A percentile compares a stretch with the other conserved stretches of the same genome.
phyloP scores from a whole-genome alignment of 192 early-diverging fungal species.

The Backusella morwellensis region DNA sequence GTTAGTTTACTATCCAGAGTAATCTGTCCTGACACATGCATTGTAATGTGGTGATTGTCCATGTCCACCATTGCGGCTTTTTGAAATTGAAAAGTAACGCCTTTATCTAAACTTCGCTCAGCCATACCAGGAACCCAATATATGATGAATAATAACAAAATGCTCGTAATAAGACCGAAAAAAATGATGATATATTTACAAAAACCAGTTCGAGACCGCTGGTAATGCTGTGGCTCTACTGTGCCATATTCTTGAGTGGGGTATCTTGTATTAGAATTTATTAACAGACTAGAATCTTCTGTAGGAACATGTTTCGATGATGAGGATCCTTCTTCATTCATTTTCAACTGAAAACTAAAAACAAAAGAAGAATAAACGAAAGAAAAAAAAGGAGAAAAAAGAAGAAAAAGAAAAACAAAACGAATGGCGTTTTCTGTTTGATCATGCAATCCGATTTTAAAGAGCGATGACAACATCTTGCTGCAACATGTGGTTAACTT shows the following conservation, averaged over 20 bases:
- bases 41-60: constrained; percentile 2
- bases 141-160: neutral
- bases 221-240: neutral
- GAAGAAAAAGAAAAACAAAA: neutral
- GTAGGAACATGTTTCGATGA: neutral
- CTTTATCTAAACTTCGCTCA: constrained; percentile 7
- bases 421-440: neutral
- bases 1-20: neutral
- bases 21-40: constrained; percentile 21
- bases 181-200: neutral
- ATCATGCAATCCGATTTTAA: neutral
- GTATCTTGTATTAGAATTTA: neutral
- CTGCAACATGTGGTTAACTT: neutral
- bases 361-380: neutral
- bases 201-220: neutral
- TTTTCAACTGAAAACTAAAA: neutral
- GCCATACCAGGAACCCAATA: constrained; percentile 1
- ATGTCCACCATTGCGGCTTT: constrained; percentile 17
- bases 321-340: neutral
- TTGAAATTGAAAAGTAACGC: constrained; percentile 14
- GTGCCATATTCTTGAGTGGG: neutral
- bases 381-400: neutral
- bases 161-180: neutral
- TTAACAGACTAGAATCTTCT: neutral
- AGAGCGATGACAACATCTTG: neutral